Conservation (phyloP, 2,329 filamentous ascomycete species). For the Myriosclerotinia duriaeana region DNA sequence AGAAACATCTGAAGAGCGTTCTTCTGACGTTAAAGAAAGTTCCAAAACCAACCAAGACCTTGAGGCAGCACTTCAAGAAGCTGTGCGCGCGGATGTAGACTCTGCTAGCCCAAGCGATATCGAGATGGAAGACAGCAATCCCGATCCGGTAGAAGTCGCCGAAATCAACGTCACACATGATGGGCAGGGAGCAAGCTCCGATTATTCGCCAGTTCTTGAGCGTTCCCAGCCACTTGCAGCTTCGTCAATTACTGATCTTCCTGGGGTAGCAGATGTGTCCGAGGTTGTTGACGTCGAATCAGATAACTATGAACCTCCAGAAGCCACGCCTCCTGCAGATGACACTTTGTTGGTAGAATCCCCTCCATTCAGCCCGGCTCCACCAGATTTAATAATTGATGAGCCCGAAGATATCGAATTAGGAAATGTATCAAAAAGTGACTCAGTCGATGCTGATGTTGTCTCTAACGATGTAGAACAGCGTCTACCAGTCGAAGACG, state of each 20-base stretch:
- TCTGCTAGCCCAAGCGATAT: slow-evolving; percentile 27
- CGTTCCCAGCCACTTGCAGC: slow-evolving; percentile 20
- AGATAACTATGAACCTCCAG: slow-evolving; percentile 58
- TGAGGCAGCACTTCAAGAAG: slow-evolving; percentile 37
- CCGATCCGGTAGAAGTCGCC: slow-evolving; percentile 26
- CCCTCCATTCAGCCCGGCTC: slow-evolving; percentile 46
- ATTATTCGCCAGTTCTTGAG: slow-evolving; percentile 34
- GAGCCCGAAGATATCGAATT: slow-evolving; percentile 21
- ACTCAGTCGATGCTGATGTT: slow-evolving; percentile 24
- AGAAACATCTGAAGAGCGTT: neutral
- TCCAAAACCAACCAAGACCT: slow-evolving; percentile 31
- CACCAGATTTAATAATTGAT: slow-evolving; percentile 40
- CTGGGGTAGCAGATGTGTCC: slow-evolving; percentile 8
- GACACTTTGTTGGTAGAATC: slow-evolving; percentile 35
- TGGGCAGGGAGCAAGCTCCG: slow-evolving; percentile 30
- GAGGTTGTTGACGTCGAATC: slow-evolving; percentile 40
- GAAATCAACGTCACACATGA: slow-evolving; percentile 24
- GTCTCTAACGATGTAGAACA: slow-evolving; percentile 29
- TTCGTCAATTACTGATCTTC: neutral
- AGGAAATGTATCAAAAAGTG: slow-evolving; percentile 23
- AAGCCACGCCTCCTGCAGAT: slow-evolving; percentile 39
- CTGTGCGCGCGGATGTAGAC: slow-evolving; percentile 36
- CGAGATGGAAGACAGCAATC: slow-evolving; percentile 35
- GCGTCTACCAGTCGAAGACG: slow-evolving; percentile 25
- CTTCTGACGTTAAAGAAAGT: slow-evolving; percentile 10